Conservation (phyloP, 1,284 basidiomycete genomes). For the Chiua sp. region DNA sequence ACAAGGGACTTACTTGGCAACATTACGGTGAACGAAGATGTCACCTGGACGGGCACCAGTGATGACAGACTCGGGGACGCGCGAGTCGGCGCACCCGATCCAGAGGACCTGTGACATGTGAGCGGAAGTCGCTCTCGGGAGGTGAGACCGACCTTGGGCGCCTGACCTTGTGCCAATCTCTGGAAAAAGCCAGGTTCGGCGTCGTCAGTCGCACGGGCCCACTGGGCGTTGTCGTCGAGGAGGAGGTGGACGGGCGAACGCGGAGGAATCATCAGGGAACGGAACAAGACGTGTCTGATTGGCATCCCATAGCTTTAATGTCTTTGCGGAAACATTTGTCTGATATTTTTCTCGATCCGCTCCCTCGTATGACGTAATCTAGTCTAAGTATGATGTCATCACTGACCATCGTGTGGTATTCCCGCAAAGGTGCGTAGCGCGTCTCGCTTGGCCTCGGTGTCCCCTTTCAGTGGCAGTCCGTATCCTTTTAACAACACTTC, state of each 20-base stretch:
- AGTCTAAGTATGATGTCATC: background rate
- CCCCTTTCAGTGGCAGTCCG: conserved; percentile 21
- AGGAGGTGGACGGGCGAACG: conserved; percentile 45
- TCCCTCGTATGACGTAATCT: conserved; percentile 11
- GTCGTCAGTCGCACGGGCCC: conserved; percentile 61
- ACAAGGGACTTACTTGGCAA: conserved; percentile 57
- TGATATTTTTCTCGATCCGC: conserved; percentile 8
- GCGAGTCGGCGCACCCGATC: conserved; percentile 78
- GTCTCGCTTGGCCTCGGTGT: conserved; percentile 29
- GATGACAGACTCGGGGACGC: conserved; percentile 64
- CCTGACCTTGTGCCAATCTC: conserved; percentile 66
- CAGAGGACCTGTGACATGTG: conserved; percentile 57
- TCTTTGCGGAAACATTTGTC: background rate
- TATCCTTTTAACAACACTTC: conserved; percentile 25
- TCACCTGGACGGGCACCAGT: conserved; percentile 65
- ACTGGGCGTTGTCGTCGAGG: conserved; percentile 61
- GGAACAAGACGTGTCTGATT: background rate
- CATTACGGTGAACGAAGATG: conserved; percentile 72
- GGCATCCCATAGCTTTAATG: background rate
- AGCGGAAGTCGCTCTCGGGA: background rate
- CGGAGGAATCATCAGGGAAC: conserved; percentile 18
- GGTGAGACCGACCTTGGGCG: conserved; percentile 60
- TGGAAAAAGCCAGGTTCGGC: conserved; percentile 71
- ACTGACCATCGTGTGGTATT: conserved; percentile 27
- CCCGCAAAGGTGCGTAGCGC: conserved; percentile 22